Base-by-base conservation (phyloP, 116 monocot genomes). In the Cymodocea nodosa region DNA sequence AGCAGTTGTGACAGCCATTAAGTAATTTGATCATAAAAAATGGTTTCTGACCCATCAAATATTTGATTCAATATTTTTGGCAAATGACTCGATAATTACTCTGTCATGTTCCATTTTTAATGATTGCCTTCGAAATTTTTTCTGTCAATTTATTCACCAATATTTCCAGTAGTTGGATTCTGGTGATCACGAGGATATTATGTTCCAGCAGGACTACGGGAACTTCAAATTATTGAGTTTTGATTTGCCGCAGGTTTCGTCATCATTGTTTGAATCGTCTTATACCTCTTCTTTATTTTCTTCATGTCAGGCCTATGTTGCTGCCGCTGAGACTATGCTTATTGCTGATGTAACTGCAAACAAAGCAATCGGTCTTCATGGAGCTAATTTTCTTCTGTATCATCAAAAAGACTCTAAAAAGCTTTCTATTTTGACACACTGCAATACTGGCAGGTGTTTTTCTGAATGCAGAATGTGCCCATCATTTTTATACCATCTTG, bases 361-460 rank as follows among this genome's bases (percentile, higher is more conserved):
- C 80, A 88, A 91, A 76, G 82, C 83, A 67, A 98, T 98, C 62
- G 92, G 88, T 4, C 80, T 36, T 71, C 82, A 98, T 77, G 97
- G 92, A 73, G 81, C 91, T 66, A 76, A 68, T 13, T 77, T 70
- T 75, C 74, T 98, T 68, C 68, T 52, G 52, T 23, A 59, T 50
- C 52, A 64, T n/a, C 62, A 66, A 52, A 72, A 82, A 44, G 70
- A 63, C 20, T 71, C 72, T 30, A 62, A 80, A 30, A 71, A 57
- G 51, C 16, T 98, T 4, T 86, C 80, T 61, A 74, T 98, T 75
- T 72, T 98, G 44, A 98, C 97, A 14, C 97, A 98, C 71, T 98
- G 97, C 69, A 98, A 98, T 65, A 98, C 97, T 66, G 97, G 97
- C 77, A 98, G 91, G 91, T 95, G 5, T 44, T 44, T 70, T 18